A percentile compares a stretch with the other conserved stretches of the same genome.
phyloP scores from a whole-genome alignment of 257 asterid genomes.

The Echium plantagineum region DNA sequence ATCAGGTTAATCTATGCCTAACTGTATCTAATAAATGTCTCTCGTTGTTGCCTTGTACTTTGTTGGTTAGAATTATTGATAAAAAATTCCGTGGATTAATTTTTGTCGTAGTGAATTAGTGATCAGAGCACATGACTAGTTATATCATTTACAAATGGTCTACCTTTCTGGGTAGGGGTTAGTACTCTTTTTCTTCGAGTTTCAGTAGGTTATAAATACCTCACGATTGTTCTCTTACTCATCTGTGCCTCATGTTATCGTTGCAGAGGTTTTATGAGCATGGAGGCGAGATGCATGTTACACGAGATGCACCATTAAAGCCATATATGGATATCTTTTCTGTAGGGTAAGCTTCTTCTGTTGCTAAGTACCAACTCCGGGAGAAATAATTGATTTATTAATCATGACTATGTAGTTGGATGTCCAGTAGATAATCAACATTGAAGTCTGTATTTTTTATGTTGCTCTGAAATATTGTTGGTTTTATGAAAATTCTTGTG shows the following conservation, averaged over 20 bases:
- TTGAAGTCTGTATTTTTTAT: too few species aligned
- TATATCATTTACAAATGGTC: too few species aligned
- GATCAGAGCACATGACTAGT: too few species aligned
- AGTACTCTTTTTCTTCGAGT: too few species aligned
- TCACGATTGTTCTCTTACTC: not conserved
- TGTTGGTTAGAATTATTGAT: too few species aligned
- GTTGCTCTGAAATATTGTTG: too few species aligned
- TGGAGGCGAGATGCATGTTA: conserved; percentile 72
- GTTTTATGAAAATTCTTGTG: too few species aligned
- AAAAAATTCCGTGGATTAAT: too few species aligned
- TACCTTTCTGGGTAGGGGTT: too few species aligned
- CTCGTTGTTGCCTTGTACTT: too few species aligned
- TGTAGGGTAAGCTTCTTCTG: conserved; percentile 73
- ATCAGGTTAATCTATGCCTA: not conserved
- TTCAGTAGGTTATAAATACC: too few species aligned
- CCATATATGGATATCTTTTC: conserved; percentile 95
- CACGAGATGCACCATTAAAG: conserved; percentile 74
- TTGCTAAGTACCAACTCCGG: not conserved
- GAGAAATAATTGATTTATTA: not conserved
- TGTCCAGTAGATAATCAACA: not conserved
- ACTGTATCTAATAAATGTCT: not conserved
- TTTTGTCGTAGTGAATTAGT: too few species aligned
- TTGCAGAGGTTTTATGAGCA: conserved; percentile 96
- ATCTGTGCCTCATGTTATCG: not conserved
- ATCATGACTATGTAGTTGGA: not conserved